Evolutionary conservation across 208 protist genomes (phyloP), one percentile per base, ranked within the genome.

Genomic region (Acanthamoeba lugdunensis): DNA sequence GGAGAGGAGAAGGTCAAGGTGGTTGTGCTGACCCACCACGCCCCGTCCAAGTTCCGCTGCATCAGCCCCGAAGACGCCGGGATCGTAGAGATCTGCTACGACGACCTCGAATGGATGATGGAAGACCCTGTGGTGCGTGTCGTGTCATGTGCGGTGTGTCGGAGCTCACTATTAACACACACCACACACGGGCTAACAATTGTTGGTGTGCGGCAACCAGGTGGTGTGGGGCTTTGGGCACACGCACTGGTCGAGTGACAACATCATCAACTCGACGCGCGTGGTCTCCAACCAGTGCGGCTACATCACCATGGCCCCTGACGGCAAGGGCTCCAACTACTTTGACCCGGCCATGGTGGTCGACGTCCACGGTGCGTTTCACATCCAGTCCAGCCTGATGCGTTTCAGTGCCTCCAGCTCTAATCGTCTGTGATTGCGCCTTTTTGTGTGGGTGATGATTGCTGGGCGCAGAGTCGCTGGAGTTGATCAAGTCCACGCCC

Each of bases 101-200:
- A 87, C n/a, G n/a, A 87, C 11, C 79, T 87, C 25, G 79, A 87
- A 9, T 87, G 79, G 79, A 87, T 87, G 79, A 87, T 87, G 79
- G 79, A 87, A 63, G 79, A 87, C 25, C 79, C 79, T 63, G 28
- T 79, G 18, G 18, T 48, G 50, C 28, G 13, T 21, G 9, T 16
- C 13, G 41, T 45, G 30, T 25, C 9, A 71, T 71, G 18, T 1
- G 4, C 7, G 18, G n/a, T 28, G 28, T 77, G 33, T 77, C n/a
- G n/a, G n/a, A n/a, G n/a, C n/a, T n/a, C n/a, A n/a, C n/a, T n/a
- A n/a, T n/a, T n/a, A n/a, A n/a, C n/a, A n/a, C n/a, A n/a, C n/a
- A n/a, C n/a, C n/a, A n/a, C n/a, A n/a, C n/a, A n/a, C n/a, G n/a
- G n/a, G n/a, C n/a, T 45, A 21, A 30, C 11, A 30, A 71, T 5